Percentiles rank a stretch among this genome's conserved stretches.
phyloP scores from a whole-genome alignment of 352 stramenopile species.

The Stramenopiles sp. region DNA sequence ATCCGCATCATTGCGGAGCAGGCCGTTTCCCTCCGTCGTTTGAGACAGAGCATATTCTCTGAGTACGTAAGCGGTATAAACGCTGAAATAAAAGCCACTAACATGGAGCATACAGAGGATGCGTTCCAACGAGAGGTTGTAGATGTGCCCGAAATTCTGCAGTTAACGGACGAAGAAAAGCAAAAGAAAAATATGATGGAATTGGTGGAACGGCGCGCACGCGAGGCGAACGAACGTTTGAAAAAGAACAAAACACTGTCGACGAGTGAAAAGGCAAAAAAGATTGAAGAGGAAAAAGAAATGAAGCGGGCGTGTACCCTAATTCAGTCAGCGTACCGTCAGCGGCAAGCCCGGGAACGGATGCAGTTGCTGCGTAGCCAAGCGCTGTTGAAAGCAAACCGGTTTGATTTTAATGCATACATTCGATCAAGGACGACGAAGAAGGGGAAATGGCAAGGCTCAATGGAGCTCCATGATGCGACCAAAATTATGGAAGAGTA shows the following conservation, averaged over 20 bases:
- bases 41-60: background rate
- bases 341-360: background rate
- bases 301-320: background rate
- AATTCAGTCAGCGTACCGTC: background rate
- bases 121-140: background rate
- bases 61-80: background rate
- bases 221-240: background rate
- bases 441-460: background rate
- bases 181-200: slow-evolving; percentile 6
- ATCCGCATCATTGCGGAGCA: background rate
- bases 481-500: background rate
- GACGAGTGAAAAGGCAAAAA: background rate
- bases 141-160: background rate
- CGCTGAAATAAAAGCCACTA: background rate
- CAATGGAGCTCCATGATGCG: background rate
- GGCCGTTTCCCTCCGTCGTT: background rate
- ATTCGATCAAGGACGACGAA: background rate
- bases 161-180: background rate
- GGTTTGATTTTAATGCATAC: background rate
- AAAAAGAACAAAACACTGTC: background rate
- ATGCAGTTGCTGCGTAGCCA: background rate
- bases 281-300: background rate
- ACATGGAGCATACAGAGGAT: background rate
- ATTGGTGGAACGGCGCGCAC: background rate
- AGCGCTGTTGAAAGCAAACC: background rate